phyloP scores from a whole-genome alignment of 768 basidiomycete species.

The Pisolithus microcarpus region DNA sequence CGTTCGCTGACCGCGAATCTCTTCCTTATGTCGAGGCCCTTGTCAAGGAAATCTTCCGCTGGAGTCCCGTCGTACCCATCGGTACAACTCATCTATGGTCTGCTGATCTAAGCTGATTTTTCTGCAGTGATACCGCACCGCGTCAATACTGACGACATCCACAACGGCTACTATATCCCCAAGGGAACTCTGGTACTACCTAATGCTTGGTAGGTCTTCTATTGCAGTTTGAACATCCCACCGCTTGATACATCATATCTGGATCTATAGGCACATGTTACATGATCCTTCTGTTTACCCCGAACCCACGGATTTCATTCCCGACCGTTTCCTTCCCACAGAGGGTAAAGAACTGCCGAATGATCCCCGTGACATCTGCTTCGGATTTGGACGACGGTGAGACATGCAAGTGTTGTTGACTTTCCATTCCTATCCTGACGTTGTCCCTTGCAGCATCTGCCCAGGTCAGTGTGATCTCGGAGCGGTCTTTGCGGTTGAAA shows the following conservation, averaged over 20 bases:
- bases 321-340: slow-evolving; percentile 48
- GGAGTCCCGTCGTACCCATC: slow-evolving; percentile 33
- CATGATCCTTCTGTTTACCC: slow-evolving; percentile 36
- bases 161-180: slow-evolving; percentile 56
- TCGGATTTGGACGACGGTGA: slow-evolving; percentile 63
- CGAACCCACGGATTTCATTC: slow-evolving; percentile 50
- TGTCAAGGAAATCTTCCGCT: slow-evolving; percentile 48
- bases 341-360: slow-evolving; percentile 34
- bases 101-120: slow-evolving; percentile 31
- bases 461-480: slow-evolving; percentile 15
- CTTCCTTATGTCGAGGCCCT: slow-evolving; percentile 59
- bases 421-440: slow-evolving; percentile 1
- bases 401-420: slow-evolving; percentile 13
- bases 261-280: slow-evolving; percentile 22
- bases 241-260: background rate
- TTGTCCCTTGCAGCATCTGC: slow-evolving; percentile 14
- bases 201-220: slow-evolving; percentile 14
- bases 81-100: slow-evolving; percentile 24
- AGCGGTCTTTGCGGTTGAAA: background rate
- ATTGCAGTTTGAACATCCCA: slow-evolving; percentile 5
- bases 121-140: slow-evolving; percentile 37
- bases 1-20: slow-evolving; percentile 47
- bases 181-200: slow-evolving; percentile 30
- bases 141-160: slow-evolving; percentile 51
- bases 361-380: slow-evolving; percentile 56